A percentile compares a stretch with the other conserved stretches of the same genome.
phyloP scores from a whole-genome alignment of 176 grass and related monocot genomes.

The Tillandsia leiboldiana region DNA sequence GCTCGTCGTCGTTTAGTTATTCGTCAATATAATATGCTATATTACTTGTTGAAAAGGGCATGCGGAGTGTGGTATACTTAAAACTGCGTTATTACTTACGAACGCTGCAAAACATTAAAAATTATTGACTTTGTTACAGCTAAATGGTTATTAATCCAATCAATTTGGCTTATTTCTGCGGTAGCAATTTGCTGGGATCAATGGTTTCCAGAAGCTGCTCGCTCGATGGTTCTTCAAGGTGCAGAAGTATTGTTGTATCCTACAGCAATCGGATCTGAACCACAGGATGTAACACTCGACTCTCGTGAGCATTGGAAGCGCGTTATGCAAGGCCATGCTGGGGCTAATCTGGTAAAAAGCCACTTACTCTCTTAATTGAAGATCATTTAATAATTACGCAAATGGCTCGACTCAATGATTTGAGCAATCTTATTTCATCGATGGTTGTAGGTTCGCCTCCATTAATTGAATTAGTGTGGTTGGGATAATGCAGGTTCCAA shows the following conservation, averaged over 20 bases:
- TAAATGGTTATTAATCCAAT: neutral
- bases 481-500: constrained; percentile 56
- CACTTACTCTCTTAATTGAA: neutral
- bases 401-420: neutral
- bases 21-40: neutral
- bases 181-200: constrained; percentile 95
- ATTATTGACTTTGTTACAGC: neutral
- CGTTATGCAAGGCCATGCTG: constrained; percentile 94
- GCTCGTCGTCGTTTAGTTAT: constrained; percentile 3
- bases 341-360: constrained; percentile 76
- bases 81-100: neutral
- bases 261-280: constrained; percentile 91
- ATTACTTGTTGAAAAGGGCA: neutral
- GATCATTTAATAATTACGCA: neutral
- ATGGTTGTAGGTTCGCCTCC: neutral
- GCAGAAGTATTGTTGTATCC: constrained; percentile 77
- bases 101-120: neutral
- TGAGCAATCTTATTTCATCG: neutral
- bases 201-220: constrained; percentile 90
- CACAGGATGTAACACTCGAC: constrained; percentile 64
- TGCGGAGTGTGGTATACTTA: neutral
- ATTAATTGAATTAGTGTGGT: neutral
- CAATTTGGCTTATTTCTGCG: neutral
- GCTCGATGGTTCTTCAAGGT: constrained; percentile 79
- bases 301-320: constrained; percentile 86